A percentile compares a stretch with the other conserved stretches of the same genome.
Evolutionary conservation across 176 grass and related monocot species (phyloP).

Genomic region (Oryza nivara): DNA sequence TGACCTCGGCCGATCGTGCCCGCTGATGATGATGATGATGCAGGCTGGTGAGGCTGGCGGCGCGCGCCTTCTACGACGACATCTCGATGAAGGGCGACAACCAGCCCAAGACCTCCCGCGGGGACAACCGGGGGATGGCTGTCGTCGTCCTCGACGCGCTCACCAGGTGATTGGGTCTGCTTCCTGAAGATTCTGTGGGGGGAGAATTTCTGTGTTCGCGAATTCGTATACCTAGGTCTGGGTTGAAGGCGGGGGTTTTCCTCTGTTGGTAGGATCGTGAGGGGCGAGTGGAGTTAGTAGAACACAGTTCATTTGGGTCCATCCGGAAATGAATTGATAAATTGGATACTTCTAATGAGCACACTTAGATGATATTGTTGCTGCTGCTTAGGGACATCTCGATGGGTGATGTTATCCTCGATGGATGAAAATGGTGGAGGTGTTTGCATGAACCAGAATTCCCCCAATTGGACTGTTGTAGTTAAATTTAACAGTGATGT

Average conservation of each 20-base stretch:
- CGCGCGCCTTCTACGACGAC: slow-evolving; percentile 92
- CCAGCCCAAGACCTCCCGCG: slow-evolving; percentile 83
- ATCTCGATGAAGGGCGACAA: slow-evolving; percentile 93
- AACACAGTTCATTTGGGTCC: neutral
- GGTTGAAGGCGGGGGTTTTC: neutral
- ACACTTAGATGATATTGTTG: neutral
- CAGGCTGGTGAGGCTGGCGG: slow-evolving; percentile 83
- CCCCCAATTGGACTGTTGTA: neutral
- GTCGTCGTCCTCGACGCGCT: slow-evolving; percentile 93
- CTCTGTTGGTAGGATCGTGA: neutral
- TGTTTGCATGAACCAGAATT: neutral
- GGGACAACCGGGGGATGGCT: slow-evolving; percentile 98
- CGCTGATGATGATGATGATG: neutral
- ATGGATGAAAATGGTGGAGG: neutral
- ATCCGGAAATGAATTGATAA: neutral
- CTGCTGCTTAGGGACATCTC: no score
- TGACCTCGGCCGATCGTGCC: neutral
- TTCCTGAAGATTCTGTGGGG: neutral
- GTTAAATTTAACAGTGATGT: neutral
- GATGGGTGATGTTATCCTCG: no score
- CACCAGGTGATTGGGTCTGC: slow-evolving; percentile 51
- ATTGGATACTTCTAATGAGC: neutral
- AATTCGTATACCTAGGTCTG: neutral
- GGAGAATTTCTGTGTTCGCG: neutral
- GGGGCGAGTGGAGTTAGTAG: neutral